Evolutionary conservation across 2,329 filamentous ascomycete genomes (phyloP).

Genomic region (Botrytis paeoniae): DNA sequence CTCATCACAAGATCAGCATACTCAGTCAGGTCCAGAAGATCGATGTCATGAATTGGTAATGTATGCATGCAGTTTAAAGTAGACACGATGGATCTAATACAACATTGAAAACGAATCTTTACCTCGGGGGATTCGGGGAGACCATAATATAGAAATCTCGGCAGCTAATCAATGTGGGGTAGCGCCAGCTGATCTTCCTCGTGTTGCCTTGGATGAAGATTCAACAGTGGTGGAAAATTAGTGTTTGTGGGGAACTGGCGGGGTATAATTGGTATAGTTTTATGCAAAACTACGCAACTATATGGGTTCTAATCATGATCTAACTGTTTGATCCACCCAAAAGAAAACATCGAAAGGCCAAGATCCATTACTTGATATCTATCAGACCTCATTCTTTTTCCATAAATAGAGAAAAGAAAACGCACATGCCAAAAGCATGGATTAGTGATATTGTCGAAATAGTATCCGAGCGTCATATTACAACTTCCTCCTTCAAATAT

Average conservation of each 20-base stretch:
- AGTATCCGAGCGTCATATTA: background rate
- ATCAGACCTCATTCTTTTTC: background rate
- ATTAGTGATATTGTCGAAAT: background rate
- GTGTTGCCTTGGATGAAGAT: background rate
- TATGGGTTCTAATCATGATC: background rate
- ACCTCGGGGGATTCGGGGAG: conserved; percentile 6
- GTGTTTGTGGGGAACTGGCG: background rate
- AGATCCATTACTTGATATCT: background rate
- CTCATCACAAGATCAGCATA: background rate
- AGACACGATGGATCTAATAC: background rate
- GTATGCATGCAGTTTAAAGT: background rate
- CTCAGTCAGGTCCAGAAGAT: background rate
- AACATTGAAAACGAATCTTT: background rate
- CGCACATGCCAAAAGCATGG: background rate
- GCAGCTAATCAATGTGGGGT: background rate
- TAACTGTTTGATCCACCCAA: background rate
- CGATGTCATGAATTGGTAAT: background rate
- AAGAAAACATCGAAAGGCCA: background rate
- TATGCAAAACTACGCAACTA: background rate
- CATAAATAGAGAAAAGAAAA: background rate
- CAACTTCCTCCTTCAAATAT: background rate
- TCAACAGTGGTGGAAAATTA: conserved; percentile 13
- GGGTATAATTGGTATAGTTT: background rate
- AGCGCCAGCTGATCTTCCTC: background rate
- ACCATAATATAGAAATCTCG: background rate